phyloP scores from a whole-genome alignment of 306 rosid genomes.

The Begonia peltatifolia region DNA sequence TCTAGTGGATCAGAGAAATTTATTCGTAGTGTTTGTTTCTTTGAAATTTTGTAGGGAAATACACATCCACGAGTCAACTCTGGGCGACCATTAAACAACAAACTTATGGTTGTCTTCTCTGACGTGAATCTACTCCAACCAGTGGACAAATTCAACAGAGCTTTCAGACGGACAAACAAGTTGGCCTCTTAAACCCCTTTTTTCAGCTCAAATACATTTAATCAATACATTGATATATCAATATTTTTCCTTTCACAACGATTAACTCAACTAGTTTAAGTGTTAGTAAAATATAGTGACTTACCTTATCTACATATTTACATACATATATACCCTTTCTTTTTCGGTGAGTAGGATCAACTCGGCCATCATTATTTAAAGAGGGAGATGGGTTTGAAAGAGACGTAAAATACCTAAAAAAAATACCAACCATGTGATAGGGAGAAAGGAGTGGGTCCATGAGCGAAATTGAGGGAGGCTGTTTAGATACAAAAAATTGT shows the following conservation, averaged over 20 bases:
- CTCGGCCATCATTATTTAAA: slow-evolving; percentile 11
- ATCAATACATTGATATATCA: too few species aligned
- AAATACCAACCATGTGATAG: slow-evolving; percentile 12
- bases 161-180: slow-evolving; percentile 10
- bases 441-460: too few species aligned
- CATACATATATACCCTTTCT: not conserved
- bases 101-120: slow-evolving; percentile 30
- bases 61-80: slow-evolving; percentile 4
- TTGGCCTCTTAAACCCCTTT: slow-evolving; percentile 13
- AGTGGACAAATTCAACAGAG: slow-evolving; percentile 10
- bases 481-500: not conserved
- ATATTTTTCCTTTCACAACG: too few species aligned
- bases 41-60: not conserved
- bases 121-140: slow-evolving; percentile 16
- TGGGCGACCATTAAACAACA: slow-evolving; percentile 34
- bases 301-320: too few species aligned
- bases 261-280: too few species aligned
- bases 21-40: slow-evolving; percentile 10
- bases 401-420: slow-evolving; percentile 3
- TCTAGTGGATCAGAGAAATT: slow-evolving; percentile 21
- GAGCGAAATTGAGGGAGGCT: not conserved
- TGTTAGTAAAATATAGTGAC: too few species aligned
- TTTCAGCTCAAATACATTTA: too few species aligned
- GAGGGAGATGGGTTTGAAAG: slow-evolving; percentile 17
- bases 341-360: slow-evolving; percentile 9